Evolutionary conservation across 257 asterid genomes (phyloP).

Genomic region (Solanum pinnatisectum): DNA sequence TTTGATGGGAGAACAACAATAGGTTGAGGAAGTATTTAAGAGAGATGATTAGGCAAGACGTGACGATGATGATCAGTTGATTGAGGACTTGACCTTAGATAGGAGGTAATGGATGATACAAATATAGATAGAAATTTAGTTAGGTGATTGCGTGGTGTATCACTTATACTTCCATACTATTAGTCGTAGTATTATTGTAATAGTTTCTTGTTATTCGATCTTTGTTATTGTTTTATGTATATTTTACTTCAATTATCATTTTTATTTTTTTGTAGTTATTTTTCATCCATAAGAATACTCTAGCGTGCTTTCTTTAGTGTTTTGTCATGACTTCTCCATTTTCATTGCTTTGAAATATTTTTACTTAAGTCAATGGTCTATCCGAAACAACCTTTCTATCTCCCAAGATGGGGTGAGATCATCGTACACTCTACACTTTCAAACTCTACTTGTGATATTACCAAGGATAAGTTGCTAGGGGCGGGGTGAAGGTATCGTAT

Average conservation of each 20-base stretch:
- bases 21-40: too few relatives aligned
- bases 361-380: neutral
- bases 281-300: too few relatives aligned
- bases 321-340: neutral
- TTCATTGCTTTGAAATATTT: neutral
- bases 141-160: neutral
- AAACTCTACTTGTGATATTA: neutral
- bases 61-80: neutral
- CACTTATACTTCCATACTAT: neutral
- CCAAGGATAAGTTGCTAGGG: neutral
- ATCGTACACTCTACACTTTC: neutral
- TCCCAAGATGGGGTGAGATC: too few relatives aligned
- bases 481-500: neutral
- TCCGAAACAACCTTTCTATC: neutral
- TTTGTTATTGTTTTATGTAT: too few relatives aligned
- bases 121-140: too few relatives aligned
- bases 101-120: neutral
- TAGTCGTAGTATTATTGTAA: neutral
- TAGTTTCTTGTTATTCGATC: too few relatives aligned
- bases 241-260: neutral
- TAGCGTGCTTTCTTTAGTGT: neutral
- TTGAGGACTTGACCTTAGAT: neutral
- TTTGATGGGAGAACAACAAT: too few relatives aligned
- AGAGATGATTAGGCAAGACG: neutral
- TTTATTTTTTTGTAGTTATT: too few relatives aligned